A percentile compares a stretch with the other conserved stretches of the same genome.
Conservation (phyloP, 495 filamentous ascomycete genomes). For the Chaetomium tenue region DNA sequence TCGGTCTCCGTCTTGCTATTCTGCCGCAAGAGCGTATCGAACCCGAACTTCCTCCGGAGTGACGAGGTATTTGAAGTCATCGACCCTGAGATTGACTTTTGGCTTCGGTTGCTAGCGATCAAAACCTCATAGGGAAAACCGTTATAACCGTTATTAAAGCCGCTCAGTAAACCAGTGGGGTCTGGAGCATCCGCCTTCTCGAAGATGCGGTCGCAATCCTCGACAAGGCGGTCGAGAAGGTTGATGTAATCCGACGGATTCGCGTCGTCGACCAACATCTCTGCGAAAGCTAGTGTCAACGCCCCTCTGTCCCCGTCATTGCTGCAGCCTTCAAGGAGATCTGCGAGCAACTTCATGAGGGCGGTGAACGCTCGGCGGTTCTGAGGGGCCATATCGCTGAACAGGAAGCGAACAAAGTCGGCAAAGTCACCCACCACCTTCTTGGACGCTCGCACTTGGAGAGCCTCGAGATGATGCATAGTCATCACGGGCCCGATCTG, state of each 20-base stretch:
- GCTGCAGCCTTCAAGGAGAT: slow-evolving; percentile 88
- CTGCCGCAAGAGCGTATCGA: slow-evolving; percentile 69
- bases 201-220: slow-evolving; percentile 87
- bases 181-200: slow-evolving; percentile 58
- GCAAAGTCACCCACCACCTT: slow-evolving; percentile 78
- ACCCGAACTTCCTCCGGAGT: slow-evolving; percentile 76
- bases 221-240: slow-evolving; percentile 85
- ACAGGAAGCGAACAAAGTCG: slow-evolving; percentile 72
- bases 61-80: slow-evolving; percentile 72
- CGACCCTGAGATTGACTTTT: slow-evolving; percentile 51
- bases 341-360: slow-evolving; percentile 79
- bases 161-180: slow-evolving; percentile 36
- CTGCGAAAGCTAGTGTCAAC: slow-evolving; percentile 85
- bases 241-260: slow-evolving; percentile 82
- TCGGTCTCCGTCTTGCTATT: slow-evolving; percentile 72
- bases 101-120: slow-evolving; percentile 43
- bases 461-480: slow-evolving; percentile 57
- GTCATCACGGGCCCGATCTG: slow-evolving; percentile 82
- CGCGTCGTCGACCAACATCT: slow-evolving; percentile 75
- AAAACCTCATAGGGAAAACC: slow-evolving; percentile 47
- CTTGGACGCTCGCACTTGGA: slow-evolving; percentile 74
- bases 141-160: slow-evolving; percentile 7
- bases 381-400: slow-evolving; percentile 82
- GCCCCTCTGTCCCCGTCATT: slow-evolving; percentile 92
- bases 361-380: slow-evolving; percentile 85